Percentiles rank a stretch among this genome's conserved stretches.
Evolutionary conservation across 306 rosid species (phyloP).

Genomic region (Leucaena leucocephala): DNA sequence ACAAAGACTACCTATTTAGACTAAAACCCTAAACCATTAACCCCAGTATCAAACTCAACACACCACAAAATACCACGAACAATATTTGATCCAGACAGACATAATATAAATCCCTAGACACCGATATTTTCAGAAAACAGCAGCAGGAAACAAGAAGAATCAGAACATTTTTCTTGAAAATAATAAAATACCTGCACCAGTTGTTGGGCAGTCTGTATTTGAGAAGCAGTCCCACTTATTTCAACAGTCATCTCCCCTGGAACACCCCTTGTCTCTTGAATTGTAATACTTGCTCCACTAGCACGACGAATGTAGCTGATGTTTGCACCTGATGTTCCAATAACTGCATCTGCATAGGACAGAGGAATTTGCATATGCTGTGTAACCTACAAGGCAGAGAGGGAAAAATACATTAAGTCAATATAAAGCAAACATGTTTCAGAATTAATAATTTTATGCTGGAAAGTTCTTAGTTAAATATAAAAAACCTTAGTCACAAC

Average conservation of each 20-base stretch:
- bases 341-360: constrained; percentile 63
- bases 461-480: constrained; percentile 11
- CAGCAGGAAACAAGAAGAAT: constrained; percentile 17
- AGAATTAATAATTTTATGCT: not conserved
- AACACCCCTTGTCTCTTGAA: constrained; percentile 68
- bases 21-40: not conserved
- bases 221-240: constrained; percentile 60
- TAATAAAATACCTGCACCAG: constrained; percentile 53
- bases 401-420: constrained; percentile 16
- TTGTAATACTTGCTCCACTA: constrained; percentile 66
- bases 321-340: constrained; percentile 62
- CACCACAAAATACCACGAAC: constrained; percentile 2
- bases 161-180: constrained; percentile 16
- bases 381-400: constrained; percentile 48
- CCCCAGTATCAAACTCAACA: not conserved
- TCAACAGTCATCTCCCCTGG: constrained; percentile 73
- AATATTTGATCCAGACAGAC: constrained; percentile 9
- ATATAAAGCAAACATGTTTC: constrained; percentile 3
- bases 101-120: not conserved
- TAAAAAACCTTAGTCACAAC: constrained; percentile 51
- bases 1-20: not conserved
- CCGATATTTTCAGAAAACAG: not conserved
- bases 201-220: constrained; percentile 64
- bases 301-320: constrained; percentile 67
- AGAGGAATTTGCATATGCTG: constrained; percentile 74